Base-by-base conservation (phyloP, 2,329 filamentous ascomycete genomes). In the Paraconiothyrium sp. region DNA sequence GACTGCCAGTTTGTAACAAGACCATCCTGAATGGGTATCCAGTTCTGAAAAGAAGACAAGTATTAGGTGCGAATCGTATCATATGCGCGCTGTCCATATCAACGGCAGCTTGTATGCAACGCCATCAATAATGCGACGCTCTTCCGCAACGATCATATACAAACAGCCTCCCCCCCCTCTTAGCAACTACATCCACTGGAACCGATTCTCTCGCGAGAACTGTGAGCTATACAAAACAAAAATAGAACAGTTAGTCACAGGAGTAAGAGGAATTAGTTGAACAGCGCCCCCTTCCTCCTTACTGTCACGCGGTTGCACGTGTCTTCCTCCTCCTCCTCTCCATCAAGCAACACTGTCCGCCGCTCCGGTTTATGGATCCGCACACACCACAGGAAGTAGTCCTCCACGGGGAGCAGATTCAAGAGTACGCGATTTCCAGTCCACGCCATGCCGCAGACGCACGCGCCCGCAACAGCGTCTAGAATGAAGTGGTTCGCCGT, bases 401-500 rank as follows among this genome's bases (percentile, higher is more conserved):
- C 90, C 73, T 92, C 90, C 16, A 91, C 34, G 1, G 86, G 83
- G 35, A 90, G 77, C 58, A 92, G 74, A 73, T 92, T 92, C 57
- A 91, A 78, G 58, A 92, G 73, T 2, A 86, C 70, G 0, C 72
- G 62, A 62, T 87, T 86, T 4, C 80, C 81, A 14, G 72, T 78
- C 89, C 90, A 92, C 0, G 88, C 89, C 5, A 91, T 65, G 3
- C 80, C 81, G 68, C 89, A 92, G 3, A 92, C 88, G 35, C 85
- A 71, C 6, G 88, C 87, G 14, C 90, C 90, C 0, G 89, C 90
- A 1, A 91, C 84, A 0, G 90, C 90, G 72, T 92, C 90, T 7
- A 92, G 84, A 51, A 92, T 84, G 73, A 91, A 87, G 76, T 92
- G 90, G 74, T 92, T 92, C 49, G 90, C 90, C 0, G 90, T 92